Evolutionary conservation across 2,329 filamentous ascomycete genomes (phyloP), one percentile per base, ranked within the genome.

Genomic region (Pleomassaria siparia): DNA sequence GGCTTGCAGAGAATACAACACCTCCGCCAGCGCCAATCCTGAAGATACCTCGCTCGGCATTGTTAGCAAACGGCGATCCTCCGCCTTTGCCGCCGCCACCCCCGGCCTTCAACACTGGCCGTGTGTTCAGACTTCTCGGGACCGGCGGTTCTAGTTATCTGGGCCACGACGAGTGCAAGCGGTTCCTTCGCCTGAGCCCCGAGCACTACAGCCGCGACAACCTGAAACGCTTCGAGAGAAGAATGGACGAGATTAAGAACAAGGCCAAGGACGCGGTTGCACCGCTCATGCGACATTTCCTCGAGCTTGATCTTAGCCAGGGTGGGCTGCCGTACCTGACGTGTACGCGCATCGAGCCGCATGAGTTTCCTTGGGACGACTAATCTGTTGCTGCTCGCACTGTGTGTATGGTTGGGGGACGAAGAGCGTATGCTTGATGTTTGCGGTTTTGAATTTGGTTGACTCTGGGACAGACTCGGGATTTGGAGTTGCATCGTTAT

Each of bases 131-230:
- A 33, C 80, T 87, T 2, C 78, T 96, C 8, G 91, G 90, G 25
- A 80, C 82, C 4, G 75, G 81, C 3, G 75, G 82, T 0, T 70
- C 79, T 9, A 77, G 80, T 0, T 96, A 94, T 64, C 81, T 97
- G 4, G 72, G 77, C 1, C 90, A 92, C 67, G 91, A 96, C 56
- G 91, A 96, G 55, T 87, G 92, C 66, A 96, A 96, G 71, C 83
- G 84, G 18, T 96, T 96, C 62, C 79, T 96, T 43, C 95, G 95
- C 68, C 76, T 92, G 18, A 86, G 83, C 10, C 87, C 89, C 0
- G 87, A 94, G 16, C 72, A 92, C 7, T 96, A 96, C 72, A 89
- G 82, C 36, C 81, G 91, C 15, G 91, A 96, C n/a, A 92, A 89
- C 53, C 72, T 96, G 40, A 83, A 86, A 51, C 80, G 88, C 3